Evolutionary conservation across 106 monocot genomes (phyloP).

Genomic region (Dendrobium catenatum): DNA sequence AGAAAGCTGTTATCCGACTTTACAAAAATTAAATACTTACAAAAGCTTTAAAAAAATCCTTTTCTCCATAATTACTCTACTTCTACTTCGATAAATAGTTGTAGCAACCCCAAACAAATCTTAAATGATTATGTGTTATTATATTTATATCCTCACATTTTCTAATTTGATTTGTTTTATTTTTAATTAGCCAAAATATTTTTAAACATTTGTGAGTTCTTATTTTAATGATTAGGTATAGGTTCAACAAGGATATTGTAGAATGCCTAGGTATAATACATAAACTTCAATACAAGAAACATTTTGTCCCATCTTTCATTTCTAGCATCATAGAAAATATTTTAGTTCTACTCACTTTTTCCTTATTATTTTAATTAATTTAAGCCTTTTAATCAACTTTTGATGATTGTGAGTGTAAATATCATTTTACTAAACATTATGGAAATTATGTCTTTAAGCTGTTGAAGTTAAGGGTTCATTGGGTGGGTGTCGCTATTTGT

Average conservation of each 20-base stretch:
- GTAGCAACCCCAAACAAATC: background rate
- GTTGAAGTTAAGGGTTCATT: too few species aligned
- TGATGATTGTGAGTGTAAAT: background rate
- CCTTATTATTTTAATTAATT: background rate
- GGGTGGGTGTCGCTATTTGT: too few species aligned
- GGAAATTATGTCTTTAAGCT: too few species aligned
- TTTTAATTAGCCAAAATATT: background rate
- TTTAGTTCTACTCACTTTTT: background rate
- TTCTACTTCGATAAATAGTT: too few species aligned
- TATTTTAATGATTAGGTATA: constrained; percentile 65
- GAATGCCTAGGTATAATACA: constrained; percentile 73
- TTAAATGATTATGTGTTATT: background rate
- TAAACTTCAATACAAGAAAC: background rate
- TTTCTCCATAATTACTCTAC: too few species aligned
- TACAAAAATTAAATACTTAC: too few species aligned
- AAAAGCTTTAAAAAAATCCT: too few species aligned
- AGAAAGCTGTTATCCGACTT: too few species aligned
- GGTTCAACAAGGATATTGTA: constrained; percentile 87
- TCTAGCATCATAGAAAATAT: background rate
- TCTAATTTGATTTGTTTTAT: background rate
- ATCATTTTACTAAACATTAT: background rate
- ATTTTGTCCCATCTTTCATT: background rate
- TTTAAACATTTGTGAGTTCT: background rate
- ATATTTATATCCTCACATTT: background rate
- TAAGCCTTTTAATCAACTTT: background rate